Conservation (phyloP, 768 basidiomycete genomes). For the Lentinula raphanica region DNA sequence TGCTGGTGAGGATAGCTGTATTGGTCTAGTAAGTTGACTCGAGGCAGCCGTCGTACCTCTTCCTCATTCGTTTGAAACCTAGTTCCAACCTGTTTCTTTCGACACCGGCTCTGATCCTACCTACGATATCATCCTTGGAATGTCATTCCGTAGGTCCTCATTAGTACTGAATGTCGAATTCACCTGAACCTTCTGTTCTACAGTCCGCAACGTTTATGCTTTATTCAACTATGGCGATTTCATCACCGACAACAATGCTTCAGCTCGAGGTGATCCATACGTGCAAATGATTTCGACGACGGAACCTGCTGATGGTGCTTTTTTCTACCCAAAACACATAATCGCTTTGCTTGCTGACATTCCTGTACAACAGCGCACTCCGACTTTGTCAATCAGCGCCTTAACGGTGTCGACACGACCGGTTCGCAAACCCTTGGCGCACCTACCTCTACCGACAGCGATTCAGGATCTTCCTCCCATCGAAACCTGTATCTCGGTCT, state of each 20-base stretch:
- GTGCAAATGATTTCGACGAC: slow-evolving; percentile 61
- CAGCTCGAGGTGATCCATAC: slow-evolving; percentile 41
- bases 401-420: slow-evolving; percentile 27
- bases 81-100: slow-evolving; percentile 70
- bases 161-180: slow-evolving; percentile 1
- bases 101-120: slow-evolving; percentile 32
- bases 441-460: neutral
- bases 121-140: slow-evolving; percentile 68
- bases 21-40: slow-evolving; percentile 32
- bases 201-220: slow-evolving; percentile 64
- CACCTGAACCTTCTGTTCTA: neutral
- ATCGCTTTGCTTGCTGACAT: neutral
- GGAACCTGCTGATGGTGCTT: slow-evolving; percentile 33
- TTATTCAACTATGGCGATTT: slow-evolving; percentile 64
- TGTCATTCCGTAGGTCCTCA: slow-evolving; percentile 56
- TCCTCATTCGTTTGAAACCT: neutral
- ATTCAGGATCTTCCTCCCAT: neutral
- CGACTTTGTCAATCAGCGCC: slow-evolving; percentile 30
- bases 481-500: neutral
- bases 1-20: slow-evolving; percentile 28
- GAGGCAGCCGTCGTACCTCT: neutral
- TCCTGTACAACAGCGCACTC: slow-evolving; percentile 23
- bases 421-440: slow-evolving; percentile 11
- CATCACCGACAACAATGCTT: slow-evolving; percentile 34
- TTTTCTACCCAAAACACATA: neutral